phyloP scores from a whole-genome alignment of 78 protist species.

The Pelomyxa schiedti region DNA sequence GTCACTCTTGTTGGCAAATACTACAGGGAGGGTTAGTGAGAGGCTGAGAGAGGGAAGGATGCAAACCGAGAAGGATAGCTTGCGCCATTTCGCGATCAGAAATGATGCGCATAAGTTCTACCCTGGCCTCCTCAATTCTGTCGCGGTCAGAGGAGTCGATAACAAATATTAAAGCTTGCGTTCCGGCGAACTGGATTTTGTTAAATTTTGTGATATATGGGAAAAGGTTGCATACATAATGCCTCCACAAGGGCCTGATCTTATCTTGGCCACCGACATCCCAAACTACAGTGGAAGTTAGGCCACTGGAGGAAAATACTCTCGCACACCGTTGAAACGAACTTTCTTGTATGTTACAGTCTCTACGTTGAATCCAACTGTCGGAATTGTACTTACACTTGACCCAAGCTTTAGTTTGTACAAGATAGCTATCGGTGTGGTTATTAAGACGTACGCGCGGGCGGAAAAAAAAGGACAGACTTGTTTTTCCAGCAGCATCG shows the following conservation, averaged over 20 bases:
- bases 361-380: slow-evolving; percentile 40
- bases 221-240: too few species aligned
- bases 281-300: too few species aligned
- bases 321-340: too few species aligned
- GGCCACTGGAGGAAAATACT: too few species aligned
- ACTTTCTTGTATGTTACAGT: slow-evolving; percentile 11
- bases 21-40: too few species aligned
- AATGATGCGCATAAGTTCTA: slow-evolving; percentile 31
- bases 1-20: slow-evolving; percentile 47
- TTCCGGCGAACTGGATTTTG: slow-evolving; percentile 31
- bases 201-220: too few species aligned
- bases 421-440: neutral
- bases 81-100: slow-evolving; percentile 35
- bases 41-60: too few species aligned
- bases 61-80: neutral
- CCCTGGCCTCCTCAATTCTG: slow-evolving; percentile 40
- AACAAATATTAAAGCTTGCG: slow-evolving; percentile 44
- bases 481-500: slow-evolving; percentile 75
- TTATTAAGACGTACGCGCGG: too few species aligned
- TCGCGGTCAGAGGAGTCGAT: slow-evolving; percentile 50
- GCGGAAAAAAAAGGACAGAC: neutral
- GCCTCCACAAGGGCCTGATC: too few species aligned
- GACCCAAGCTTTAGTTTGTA: slow-evolving; percentile 26
- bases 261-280: too few species aligned
- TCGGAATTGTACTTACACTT: slow-evolving; percentile 44